A percentile compares a stretch with the other conserved stretches of the same genome.
phyloP scores from a whole-genome alignment of 1,139 yeast species.

The Hemisphaericaspora subhashii region DNA sequence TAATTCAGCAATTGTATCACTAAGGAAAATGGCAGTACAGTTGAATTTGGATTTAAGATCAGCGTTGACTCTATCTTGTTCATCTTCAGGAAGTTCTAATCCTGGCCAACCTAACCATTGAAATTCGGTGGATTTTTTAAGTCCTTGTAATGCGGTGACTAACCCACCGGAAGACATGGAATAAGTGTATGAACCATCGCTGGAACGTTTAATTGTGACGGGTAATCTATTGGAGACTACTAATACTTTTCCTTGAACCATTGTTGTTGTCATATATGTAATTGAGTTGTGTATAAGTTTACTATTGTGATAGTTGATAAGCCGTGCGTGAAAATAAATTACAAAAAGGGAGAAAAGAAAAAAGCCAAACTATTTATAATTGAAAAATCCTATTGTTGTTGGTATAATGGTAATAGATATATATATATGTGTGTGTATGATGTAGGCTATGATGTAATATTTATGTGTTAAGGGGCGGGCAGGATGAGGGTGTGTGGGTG shows the following conservation, averaged over 20 bases:
- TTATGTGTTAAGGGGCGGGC: neutral
- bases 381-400: neutral
- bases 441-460: neutral
- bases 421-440: neutral
- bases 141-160: slow-evolving; percentile 92
- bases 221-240: slow-evolving; percentile 96
- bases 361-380: neutral
- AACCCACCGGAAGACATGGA: slow-evolving; percentile 96
- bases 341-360: neutral
- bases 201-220: slow-evolving; percentile 77
- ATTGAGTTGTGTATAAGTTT: neutral
- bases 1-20: slow-evolving; percentile 88
- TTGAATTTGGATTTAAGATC: slow-evolving; percentile 78
- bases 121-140: slow-evolving; percentile 80
- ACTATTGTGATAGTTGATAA: neutral
- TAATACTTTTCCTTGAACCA: slow-evolving; percentile 64
- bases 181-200: slow-evolving; percentile 62
- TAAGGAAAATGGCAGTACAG: slow-evolving; percentile 85
- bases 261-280: slow-evolving; percentile 9
- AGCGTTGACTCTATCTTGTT: slow-evolving; percentile 63
- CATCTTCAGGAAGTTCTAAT: slow-evolving; percentile 77
- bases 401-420: neutral
- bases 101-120: slow-evolving; percentile 99
- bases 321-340: neutral
- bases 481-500: neutral